These are phyloP conservation scores for Chaetomium fimeti DNA, from an alignment of 495 filamentous ascomycete genomes.

Conservation along the genomic window DNA sequence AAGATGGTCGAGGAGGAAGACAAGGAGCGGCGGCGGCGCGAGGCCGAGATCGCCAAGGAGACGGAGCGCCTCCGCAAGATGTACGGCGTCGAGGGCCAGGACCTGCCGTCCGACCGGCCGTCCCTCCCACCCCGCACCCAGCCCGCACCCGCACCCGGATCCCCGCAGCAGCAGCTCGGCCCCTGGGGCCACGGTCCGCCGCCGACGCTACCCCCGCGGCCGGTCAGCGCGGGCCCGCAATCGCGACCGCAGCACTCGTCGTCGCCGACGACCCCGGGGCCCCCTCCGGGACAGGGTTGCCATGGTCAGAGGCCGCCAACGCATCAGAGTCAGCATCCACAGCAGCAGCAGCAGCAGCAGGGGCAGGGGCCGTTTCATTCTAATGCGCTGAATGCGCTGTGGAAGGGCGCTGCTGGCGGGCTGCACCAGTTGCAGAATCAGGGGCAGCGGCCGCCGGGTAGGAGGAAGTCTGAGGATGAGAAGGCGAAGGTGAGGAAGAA, in stretches of 20 bases:
- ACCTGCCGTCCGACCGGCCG: conserved; percentile 33
- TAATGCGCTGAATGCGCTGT: conserved; percentile 30
- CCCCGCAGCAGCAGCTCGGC: conserved; percentile 15
- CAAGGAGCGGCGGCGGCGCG: conserved; percentile 58
- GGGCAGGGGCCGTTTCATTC: conserved; percentile 30
- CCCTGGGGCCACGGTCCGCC: conserved; percentile 6
- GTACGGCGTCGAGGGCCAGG: conserved; percentile 61
- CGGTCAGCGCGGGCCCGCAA: conserved; percentile 44
- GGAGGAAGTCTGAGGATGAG: conserved; percentile 33
- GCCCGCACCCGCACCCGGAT: not conserved
- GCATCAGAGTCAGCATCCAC: too few species aligned
- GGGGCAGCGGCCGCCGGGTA: conserved; percentile 19
- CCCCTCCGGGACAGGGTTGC: too few species aligned
- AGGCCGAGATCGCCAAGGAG: conserved; percentile 77
- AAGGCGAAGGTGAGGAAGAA: conserved; percentile 45
- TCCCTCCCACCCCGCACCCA: conserved; percentile 27
- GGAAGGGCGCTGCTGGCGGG: conserved; percentile 28
- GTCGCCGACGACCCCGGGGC: not conserved
- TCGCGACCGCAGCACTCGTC: not conserved
- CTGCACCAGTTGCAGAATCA: conserved; percentile 20
- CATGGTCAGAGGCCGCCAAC: too few species aligned
- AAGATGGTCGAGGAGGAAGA: conserved; percentile 79
- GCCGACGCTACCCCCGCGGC: conserved; percentile 41
- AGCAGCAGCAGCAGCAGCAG: not conserved
- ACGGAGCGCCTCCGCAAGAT: conserved; percentile 74